These are phyloP conservation scores for Trichoderma harzianum DNA, from an alignment of 2,329 filamentous ascomycete species.

Conservation along the genomic window DNA sequence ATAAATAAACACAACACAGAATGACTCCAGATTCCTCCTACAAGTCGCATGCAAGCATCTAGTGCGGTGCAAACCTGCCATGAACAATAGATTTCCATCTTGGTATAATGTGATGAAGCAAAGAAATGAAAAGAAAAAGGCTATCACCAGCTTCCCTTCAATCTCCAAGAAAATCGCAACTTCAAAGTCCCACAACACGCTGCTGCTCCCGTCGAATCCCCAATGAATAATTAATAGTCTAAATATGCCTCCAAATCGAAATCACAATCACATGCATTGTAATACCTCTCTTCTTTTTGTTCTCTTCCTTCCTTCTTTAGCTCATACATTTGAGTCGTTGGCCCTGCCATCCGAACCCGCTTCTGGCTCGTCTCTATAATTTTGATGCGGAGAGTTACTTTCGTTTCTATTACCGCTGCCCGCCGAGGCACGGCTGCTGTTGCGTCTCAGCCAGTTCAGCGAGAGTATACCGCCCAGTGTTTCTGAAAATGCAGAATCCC, in stretches of 20 bases:
- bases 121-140: not conserved
- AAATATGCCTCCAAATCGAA: not conserved
- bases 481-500: conserved; percentile 44
- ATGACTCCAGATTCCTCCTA: not conserved
- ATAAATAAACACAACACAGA: not conserved
- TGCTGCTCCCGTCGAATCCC: not conserved
- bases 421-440: conserved; percentile 14
- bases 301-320: not conserved
- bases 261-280: not conserved
- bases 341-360: conserved; percentile 17
- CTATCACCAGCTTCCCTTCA: not conserved
- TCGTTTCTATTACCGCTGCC: conserved; percentile 7
- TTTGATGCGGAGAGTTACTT: conserved; percentile 10
- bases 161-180: conserved; percentile 7
- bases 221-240: conserved; percentile 1
- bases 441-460: conserved; percentile 50
- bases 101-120: conserved; percentile 7
- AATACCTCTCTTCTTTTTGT: not conserved
- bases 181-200: not conserved
- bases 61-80: conserved; percentile 3
- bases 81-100: conserved; percentile 13
- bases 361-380: conserved; percentile 24
- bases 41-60: conserved; percentile 1
- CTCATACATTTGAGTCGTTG: conserved; percentile 36
- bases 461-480: conserved; percentile 52